These are phyloP conservation scores for Wolfiporia cocos DNA, from an alignment of 1,284 basidiomycete genomes.

Conservation along the genomic window DNA sequence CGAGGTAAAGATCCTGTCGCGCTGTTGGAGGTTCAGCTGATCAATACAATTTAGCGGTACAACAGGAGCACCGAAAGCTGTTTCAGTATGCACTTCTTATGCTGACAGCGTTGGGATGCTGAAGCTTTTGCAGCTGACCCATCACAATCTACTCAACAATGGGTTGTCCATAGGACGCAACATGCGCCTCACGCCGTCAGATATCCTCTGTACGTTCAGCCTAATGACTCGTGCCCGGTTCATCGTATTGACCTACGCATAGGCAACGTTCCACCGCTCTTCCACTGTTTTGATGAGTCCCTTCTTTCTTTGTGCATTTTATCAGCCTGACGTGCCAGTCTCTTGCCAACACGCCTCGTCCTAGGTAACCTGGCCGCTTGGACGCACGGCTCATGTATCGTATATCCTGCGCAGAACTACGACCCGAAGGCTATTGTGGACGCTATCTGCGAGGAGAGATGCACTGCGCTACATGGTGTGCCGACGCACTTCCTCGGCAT, in stretches of 20 bases:
- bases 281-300: slow-evolving; percentile 85
- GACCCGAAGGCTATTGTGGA: slow-evolving; percentile 62
- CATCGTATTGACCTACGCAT: slow-evolving; percentile 3
- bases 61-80: slow-evolving; percentile 74
- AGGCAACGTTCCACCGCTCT: slow-evolving; percentile 78
- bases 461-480: slow-evolving; percentile 79
- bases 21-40: too few relatives aligned
- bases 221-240: not conserved
- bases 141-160: slow-evolving; percentile 76
- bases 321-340: not conserved
- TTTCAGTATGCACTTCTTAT: slow-evolving; percentile 45
- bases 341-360: slow-evolving; percentile 52
- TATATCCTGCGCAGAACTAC: slow-evolving; percentile 69
- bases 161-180: slow-evolving; percentile 63
- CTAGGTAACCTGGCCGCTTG: slow-evolving; percentile 80
- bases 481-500: slow-evolving; percentile 81
- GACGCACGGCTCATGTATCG: slow-evolving; percentile 67
- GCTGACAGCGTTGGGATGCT: not conserved
- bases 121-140: slow-evolving; percentile 52
- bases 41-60: too few relatives aligned
- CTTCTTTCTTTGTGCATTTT: not conserved
- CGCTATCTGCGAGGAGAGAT: slow-evolving; percentile 57
- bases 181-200: slow-evolving; percentile 60
- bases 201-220: slow-evolving; percentile 55
- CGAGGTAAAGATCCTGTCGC: slow-evolving; percentile 43